Evolutionary conservation across 441 rosid genomes (phyloP), one percentile per base, ranked within the genome.

Genomic region (Jatropha podagrica): DNA sequence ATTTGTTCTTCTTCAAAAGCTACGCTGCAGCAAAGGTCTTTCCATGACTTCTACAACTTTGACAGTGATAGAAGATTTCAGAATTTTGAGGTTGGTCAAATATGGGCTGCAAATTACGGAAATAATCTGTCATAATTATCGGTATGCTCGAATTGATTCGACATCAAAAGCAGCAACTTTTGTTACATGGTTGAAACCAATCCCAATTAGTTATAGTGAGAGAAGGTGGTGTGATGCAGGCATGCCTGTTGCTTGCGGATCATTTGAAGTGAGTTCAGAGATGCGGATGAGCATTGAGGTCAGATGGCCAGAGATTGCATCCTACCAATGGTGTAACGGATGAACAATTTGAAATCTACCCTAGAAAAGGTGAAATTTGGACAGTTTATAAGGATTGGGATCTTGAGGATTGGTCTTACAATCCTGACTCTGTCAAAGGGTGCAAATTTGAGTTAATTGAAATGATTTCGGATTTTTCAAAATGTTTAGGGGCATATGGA

Each of bases 161-260:
- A 74, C 46, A 14, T 71, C 81, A 71, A 61, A 58, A 55, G 60
- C 63, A 46, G 67, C 41, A 37, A 48, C 74, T 74, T 78, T 55
- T 37, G 79, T 81, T 68, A 67, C 78, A 62, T 77, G 81, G 84
- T 68, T 77, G 68, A 77, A 81, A 72, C 81, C 84, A 37, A 65
- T 77, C 44, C 84, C 84, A 17, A 41, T 78, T 42, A 61, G 58
- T 78, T 46, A 38, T 62, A 44, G 64, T 23, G 84, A 81, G 72
- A 71, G 76, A 68, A 68, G 77, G 46, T 78, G 81, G 84, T 78
- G 81, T 48, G 79, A 75, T 12, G 64, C 65, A 60, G 81, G 74
- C 37, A 56, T 77, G 68, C 81, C 81, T 37, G 81, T 81, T 62
- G 81, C 81, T 27, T 78, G 81, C 48, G 84, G 84, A 18, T 67